Evolutionary conservation across 2,329 filamentous ascomycete genomes (phyloP).

Genomic region (Boeremia exigua): DNA sequence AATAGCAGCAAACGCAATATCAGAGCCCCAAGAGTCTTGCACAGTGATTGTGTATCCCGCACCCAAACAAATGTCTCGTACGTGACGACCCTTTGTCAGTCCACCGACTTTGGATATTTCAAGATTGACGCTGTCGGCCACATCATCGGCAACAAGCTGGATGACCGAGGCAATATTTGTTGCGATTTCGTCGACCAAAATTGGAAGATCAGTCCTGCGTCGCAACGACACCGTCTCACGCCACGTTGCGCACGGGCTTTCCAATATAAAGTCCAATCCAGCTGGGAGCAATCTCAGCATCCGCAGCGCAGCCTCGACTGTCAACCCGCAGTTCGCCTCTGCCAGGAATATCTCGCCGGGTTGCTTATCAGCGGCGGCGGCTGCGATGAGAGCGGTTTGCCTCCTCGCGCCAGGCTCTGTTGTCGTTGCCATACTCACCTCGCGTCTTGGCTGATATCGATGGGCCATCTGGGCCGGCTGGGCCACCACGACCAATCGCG

Average conservation of each 20-base stretch:
- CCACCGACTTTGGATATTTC: background rate
- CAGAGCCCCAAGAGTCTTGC: background rate
- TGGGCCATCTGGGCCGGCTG: too few relatives aligned
- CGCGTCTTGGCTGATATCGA: too few relatives aligned
- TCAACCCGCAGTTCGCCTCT: background rate
- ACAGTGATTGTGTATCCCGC: background rate
- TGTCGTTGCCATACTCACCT: too few relatives aligned
- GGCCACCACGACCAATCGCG: too few relatives aligned
- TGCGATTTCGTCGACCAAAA: background rate
- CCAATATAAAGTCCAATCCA: background rate
- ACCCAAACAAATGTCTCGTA: background rate
- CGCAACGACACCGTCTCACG: background rate
- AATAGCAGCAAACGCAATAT: background rate
- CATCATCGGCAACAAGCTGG: background rate
- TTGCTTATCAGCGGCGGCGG: background rate
- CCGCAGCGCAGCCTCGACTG: background rate
- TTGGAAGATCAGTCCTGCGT: background rate
- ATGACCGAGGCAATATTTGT: background rate
- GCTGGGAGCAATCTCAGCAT: background rate
- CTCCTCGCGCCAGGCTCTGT: too few relatives aligned
- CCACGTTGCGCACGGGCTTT: background rate
- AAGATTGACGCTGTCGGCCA: background rate
- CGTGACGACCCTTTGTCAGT: background rate
- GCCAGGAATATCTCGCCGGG: background rate
- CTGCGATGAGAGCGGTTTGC: too few relatives aligned